Evolutionary conservation across 768 basidiomycete species (phyloP).

Genomic region (Tulasnella calospora): DNA sequence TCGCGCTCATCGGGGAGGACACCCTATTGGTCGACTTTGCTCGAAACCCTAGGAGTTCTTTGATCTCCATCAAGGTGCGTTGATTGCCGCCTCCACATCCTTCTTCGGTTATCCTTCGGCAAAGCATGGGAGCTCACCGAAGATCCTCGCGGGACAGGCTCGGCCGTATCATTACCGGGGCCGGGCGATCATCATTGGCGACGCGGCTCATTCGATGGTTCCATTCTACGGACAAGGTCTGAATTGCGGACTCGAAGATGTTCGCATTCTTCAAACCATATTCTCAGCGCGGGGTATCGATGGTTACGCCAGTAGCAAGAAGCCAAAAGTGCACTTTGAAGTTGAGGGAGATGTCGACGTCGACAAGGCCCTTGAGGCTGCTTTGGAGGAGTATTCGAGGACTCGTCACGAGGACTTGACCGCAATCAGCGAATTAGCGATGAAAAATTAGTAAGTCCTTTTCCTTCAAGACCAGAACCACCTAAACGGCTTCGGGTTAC

Average conservation of each 20-base stretch:
- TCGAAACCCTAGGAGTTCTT: conserved; percentile 78
- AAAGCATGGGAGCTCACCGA: conserved; percentile 6
- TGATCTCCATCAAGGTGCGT: conserved; percentile 88
- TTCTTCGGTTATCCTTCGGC: conserved; percentile 23
- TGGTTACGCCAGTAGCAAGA: neutral
- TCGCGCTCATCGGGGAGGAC: conserved; percentile 77
- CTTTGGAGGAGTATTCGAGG: conserved; percentile 73
- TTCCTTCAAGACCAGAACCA: conserved; percentile 31
- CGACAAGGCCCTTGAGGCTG: conserved; percentile 33
- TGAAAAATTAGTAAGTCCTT: conserved; percentile 88
- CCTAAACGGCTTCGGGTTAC: conserved; percentile 21
- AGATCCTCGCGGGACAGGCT: conserved; percentile 45
- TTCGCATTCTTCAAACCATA: conserved; percentile 75
- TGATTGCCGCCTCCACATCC: conserved; percentile 23
- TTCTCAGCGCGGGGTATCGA: conserved; percentile 67
- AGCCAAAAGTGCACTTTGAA: conserved; percentile 15
- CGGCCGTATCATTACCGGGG: conserved; percentile 88
- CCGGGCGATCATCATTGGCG: conserved; percentile 81
- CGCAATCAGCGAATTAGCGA: conserved; percentile 87
- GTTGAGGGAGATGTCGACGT: neutral
- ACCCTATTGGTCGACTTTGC: conserved; percentile 70
- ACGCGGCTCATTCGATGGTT: conserved; percentile 98
- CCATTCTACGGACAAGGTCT: conserved; percentile 96
- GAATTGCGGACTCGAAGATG: conserved; percentile 97
- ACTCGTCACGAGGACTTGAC: conserved; percentile 81